These are phyloP conservation scores for Alternaria infectoria DNA, from an alignment of 2,329 filamentous ascomycete species.

Conservation along the genomic window DNA sequence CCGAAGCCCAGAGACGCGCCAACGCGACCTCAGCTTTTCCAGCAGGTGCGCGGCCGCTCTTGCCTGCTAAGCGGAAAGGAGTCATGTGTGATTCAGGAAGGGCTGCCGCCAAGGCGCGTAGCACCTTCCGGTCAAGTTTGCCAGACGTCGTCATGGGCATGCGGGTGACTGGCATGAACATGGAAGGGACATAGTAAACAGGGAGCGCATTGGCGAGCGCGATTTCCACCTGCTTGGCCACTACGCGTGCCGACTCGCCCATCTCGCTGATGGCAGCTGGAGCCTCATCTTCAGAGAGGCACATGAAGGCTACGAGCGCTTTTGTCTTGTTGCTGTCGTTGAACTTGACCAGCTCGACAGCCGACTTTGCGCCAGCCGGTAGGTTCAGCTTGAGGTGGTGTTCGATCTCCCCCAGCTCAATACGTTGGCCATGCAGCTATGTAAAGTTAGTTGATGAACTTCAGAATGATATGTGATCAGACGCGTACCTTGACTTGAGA, in stretches of 20 bases:
- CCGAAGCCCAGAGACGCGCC: conserved; percentile 48
- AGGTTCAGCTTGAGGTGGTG: conserved; percentile 50
- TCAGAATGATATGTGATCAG: background rate
- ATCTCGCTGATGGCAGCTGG: conserved; percentile 28
- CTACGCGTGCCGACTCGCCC: conserved; percentile 20
- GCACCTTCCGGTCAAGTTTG: conserved; percentile 51
- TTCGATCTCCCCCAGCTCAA: conserved; percentile 56
- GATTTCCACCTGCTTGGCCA: conserved; percentile 34
- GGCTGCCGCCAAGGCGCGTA: conserved; percentile 45
- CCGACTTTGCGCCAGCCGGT: conserved; percentile 47
- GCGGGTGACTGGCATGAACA: conserved; percentile 51
- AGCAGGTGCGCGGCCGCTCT: conserved; percentile 38
- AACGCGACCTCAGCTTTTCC: conserved; percentile 28
- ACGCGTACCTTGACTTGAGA: conserved; percentile 42
- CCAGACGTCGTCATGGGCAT: conserved; percentile 53
- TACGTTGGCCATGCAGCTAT: conserved; percentile 53
- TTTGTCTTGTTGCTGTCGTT: conserved; percentile 31
- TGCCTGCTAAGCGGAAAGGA: conserved; percentile 35
- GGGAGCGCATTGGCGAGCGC: conserved; percentile 43
- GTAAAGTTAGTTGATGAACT: conserved; percentile 38
- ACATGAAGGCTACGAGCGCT: conserved; percentile 39
- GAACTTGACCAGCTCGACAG: conserved; percentile 51
- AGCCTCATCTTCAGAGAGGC: conserved; percentile 34
- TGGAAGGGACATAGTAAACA: conserved; percentile 53
- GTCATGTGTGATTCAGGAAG: conserved; percentile 39